Evolutionary conservation across 148 eudicot genomes (phyloP), one percentile per base, ranked within the genome.

Genomic region (Spergularia bocconei): DNA sequence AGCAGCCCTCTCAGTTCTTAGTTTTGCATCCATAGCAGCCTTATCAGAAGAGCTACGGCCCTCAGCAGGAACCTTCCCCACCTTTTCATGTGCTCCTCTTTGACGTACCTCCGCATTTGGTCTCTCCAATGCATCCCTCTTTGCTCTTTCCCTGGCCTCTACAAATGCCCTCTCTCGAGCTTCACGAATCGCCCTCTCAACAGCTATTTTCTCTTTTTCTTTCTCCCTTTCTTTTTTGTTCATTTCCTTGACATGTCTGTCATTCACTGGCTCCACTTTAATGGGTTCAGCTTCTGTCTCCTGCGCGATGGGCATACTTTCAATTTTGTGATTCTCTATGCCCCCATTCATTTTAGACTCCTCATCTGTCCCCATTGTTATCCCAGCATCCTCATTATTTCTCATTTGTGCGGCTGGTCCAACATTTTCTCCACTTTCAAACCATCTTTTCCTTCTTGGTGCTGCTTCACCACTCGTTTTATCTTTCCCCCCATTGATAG

Each of bases 91-190:
- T 52, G 86, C 83, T 67, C 84, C 91, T 82, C 82, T 92, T 69
- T 85, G 88, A 48, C 87, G 80, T 73, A 70, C 88, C 83, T 90
- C 97, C 54, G 85, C 83, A 61, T 85, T 83, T 77, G 97, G 92
- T 79, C 78, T 96, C 79, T 91, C 99, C 78, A 85, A 87, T 72
- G 98, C 92, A 70, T 89, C 97, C 79, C 92, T 84, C 77, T 87
- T 92, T 62, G 96, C 98, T 86, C 87, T 87, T 76, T 91, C 96
- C 79, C 87, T 75, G 70, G 94, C 97, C 78, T 89, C 97, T 54
- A 85, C 89, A 82, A 91, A 92, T 25, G 98, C 98, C 87, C 99
- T 85, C 75, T 96, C 97, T 54, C 99, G 97, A 80, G 88, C 98
- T 88, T 96, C 99, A 57, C 98, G 89, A 17, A 96, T 88, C 53